A percentile compares a stretch with the other conserved stretches of the same genome.
Evolutionary conservation across 768 basidiomycete species (phyloP).

Genomic region (Boletus rubropictus): DNA sequence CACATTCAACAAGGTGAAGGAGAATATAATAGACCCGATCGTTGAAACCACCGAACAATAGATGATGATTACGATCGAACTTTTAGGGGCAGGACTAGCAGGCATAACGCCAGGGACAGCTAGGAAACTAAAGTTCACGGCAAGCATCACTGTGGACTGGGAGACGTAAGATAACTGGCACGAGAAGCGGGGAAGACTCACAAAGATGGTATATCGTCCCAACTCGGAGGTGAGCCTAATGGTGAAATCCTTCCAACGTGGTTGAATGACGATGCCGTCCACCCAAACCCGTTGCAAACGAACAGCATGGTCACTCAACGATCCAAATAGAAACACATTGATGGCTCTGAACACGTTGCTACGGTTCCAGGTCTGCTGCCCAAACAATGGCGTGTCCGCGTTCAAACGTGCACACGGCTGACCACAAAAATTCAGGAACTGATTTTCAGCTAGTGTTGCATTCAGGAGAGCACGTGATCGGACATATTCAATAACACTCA

Average conservation of each 20-base stretch:
- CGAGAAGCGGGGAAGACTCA: background rate
- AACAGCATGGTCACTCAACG: slow-evolving; percentile 5
- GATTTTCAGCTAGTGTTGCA: slow-evolving; percentile 5
- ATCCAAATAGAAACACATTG: slow-evolving; percentile 1
- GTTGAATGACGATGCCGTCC: slow-evolving; percentile 5
- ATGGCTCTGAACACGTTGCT: background rate
- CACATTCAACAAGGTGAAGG: slow-evolving; percentile 5
- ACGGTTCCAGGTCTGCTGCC: slow-evolving; percentile 6
- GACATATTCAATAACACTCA: background rate
- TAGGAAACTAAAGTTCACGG: slow-evolving; percentile 14
- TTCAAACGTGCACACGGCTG: slow-evolving; percentile 12
- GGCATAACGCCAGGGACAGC: slow-evolving; percentile 6
- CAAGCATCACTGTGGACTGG: slow-evolving; percentile 17
- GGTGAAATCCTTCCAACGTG: slow-evolving; percentile 11
- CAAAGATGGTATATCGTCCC: slow-evolving; percentile 12
- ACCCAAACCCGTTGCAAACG: slow-evolving; percentile 14
- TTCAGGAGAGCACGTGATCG: background rate
- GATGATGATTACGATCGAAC: slow-evolving; percentile 3
- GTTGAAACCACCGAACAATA: slow-evolving; percentile 13
- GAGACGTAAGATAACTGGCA: background rate
- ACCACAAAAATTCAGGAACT: slow-evolving; percentile 13
- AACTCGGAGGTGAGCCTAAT: slow-evolving; percentile 6
- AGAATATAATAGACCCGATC: slow-evolving; percentile 12
- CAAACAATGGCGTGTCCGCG: slow-evolving; percentile 7
- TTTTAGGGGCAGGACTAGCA: background rate